phyloP scores from a whole-genome alignment of 106 monocot species.

The Phalaenopsis aphrodite region DNA sequence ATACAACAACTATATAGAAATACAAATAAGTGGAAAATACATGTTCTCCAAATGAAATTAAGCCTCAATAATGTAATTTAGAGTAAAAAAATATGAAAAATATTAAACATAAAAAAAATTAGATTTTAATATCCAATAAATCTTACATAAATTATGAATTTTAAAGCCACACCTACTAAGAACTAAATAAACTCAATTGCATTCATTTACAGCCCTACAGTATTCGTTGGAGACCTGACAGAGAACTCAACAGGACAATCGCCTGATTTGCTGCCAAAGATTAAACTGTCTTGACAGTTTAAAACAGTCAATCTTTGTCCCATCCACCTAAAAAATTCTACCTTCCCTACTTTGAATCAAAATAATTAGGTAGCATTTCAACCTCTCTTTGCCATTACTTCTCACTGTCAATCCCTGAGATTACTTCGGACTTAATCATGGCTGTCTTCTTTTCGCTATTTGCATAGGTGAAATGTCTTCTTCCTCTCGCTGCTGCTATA shows the following conservation, averaged over 20 bases:
- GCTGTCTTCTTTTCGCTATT: background rate
- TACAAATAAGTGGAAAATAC: too few relatives aligned
- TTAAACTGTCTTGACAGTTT: background rate
- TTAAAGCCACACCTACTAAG: too few relatives aligned
- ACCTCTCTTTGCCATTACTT: background rate
- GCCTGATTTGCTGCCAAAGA: background rate
- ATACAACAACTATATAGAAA: too few relatives aligned
- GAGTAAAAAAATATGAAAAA: too few relatives aligned
- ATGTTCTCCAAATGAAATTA: too few relatives aligned
- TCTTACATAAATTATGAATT: too few relatives aligned
- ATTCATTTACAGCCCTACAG: too few relatives aligned
- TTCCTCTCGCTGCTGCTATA: background rate
- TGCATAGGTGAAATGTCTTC: background rate
- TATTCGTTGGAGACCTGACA: too few relatives aligned
- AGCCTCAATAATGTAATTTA: too few relatives aligned
- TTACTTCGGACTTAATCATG: background rate
- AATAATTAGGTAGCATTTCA: slow-evolving; percentile 1
- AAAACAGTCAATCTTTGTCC: background rate
- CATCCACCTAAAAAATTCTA: background rate
- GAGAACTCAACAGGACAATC: background rate
- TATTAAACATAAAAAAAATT: too few relatives aligned
- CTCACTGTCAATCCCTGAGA: background rate
- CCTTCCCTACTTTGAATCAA: background rate
- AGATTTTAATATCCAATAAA: too few relatives aligned
- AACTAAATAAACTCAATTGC: too few relatives aligned